Evolutionary conservation across 2,329 filamentous ascomycete genomes (phyloP), one percentile per base, ranked within the genome.

Genomic region (Neonectria coccinea): DNA sequence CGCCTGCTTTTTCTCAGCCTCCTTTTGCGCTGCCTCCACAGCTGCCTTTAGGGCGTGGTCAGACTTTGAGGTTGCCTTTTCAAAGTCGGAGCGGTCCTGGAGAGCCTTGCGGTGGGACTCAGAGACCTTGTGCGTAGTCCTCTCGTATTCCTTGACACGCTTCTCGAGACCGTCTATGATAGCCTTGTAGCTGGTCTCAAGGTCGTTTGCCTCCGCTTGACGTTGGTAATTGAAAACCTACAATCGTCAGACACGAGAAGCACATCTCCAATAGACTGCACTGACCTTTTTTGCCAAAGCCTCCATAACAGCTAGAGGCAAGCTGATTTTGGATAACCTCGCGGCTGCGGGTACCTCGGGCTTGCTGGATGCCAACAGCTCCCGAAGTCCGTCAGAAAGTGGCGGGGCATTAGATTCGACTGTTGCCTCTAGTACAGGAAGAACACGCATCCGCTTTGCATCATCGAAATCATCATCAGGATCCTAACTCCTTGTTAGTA

Each of bases 31-130:
- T 8, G 65, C 45, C 9, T 77, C 73, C 47, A 58, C 67, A 4
- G 72, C 72, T 2, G 76, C 68, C 47, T 78, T 67, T 16, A 78
- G 68, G 2, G 75, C 56, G 5, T 73, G 69, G 1, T 78, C 78
- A 0, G 80, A 75, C 47, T 84, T 80, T 42, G 80, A 76, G 54
- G 81, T 81, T 33, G 87, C 79, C 20, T 75, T 78, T 68, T 88
- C 81, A 44, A 84, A 85, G 5, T 70, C 71, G 36, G 78, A 79
- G 36, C 85, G 83, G 22, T 89, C 86, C 61, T 83, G 76, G 5
- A 88, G 74, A 3, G 87, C 85, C 14, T 79, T 79, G 67, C 84
- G 82, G 62, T 83, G 84, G 47, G 80, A 81, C 8, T 77, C 74
- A 54, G 87, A 83, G 4, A 87, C 81, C 6, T 76, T 75, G 22